Percentiles rank a stretch among this genome's conserved stretches.
These are phyloP conservation scores for Tulasnella calospora DNA, from an alignment of 768 basidiomycete species.

Conservation along the genomic window DNA sequence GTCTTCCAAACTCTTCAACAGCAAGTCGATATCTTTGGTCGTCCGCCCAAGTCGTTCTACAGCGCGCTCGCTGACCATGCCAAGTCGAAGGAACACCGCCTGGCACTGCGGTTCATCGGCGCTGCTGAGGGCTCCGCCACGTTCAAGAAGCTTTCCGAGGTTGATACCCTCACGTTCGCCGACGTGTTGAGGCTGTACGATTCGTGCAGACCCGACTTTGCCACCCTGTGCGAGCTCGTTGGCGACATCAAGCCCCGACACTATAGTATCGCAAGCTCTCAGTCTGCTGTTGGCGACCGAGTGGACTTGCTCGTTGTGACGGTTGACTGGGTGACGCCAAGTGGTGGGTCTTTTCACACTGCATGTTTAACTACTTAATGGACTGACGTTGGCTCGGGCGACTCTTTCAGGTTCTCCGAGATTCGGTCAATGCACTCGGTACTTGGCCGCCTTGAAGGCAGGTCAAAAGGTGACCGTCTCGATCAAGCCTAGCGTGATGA, in stretches of 20 bases:
- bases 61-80: slow-evolving; percentile 78
- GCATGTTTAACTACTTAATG: not conserved
- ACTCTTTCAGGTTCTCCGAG: slow-evolving; percentile 55
- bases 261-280: slow-evolving; percentile 95
- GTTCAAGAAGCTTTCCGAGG: slow-evolving; percentile 94
- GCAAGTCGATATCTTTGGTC: slow-evolving; percentile 93
- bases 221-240: slow-evolving; percentile 78
- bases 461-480: slow-evolving; percentile 96
- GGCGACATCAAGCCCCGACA: slow-evolving; percentile 97
- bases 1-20: slow-evolving; percentile 93
- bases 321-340: slow-evolving; percentile 86
- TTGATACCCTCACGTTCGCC: slow-evolving; percentile 90
- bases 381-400: not conserved
- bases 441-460: slow-evolving; percentile 73
- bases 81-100: slow-evolving; percentile 59
- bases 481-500: slow-evolving; percentile 99
- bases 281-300: slow-evolving; percentile 89
- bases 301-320: slow-evolving; percentile 95
- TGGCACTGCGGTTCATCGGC: slow-evolving; percentile 85
- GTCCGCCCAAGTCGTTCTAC: slow-evolving; percentile 94
- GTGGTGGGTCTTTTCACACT: slow-evolving; percentile 50
- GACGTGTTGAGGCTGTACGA: slow-evolving; percentile 74
- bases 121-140: slow-evolving; percentile 84
- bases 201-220: slow-evolving; percentile 76
- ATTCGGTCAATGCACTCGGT: slow-evolving; percentile 95